phyloP scores from a whole-genome alignment of 73 alveolate species.

The Stentor coeruleus region DNA sequence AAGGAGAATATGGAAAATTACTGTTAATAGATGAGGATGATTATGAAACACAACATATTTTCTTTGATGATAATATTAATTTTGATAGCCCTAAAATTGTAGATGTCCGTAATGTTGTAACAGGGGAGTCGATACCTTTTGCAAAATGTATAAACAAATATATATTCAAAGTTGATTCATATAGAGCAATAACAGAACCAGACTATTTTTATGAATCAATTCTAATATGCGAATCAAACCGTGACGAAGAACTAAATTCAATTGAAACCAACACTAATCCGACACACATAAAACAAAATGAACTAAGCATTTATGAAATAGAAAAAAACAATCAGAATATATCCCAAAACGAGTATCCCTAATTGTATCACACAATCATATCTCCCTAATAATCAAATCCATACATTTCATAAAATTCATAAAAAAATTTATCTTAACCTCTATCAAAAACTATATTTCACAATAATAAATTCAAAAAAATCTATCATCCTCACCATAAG shows the following conservation, averaged over 20 bases:
- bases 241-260: no score
- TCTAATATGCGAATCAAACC: constrained; percentile 75
- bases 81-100: constrained; percentile 53
- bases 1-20: constrained; percentile 63
- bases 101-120: constrained; percentile 83
- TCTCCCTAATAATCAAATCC: no score
- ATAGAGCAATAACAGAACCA: constrained; percentile 88
- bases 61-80: constrained; percentile 94
- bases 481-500: no score
- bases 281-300: no score
- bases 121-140: constrained; percentile 68
- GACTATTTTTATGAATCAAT: constrained; percentile 85
- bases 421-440: no score
- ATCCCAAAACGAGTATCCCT: no score
- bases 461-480: no score
- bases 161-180: constrained; percentile 82
- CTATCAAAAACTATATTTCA: no score
- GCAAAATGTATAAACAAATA: constrained; percentile 70
- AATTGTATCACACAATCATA: no score
- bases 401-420: no score
- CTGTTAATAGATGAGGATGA: constrained; percentile 83
- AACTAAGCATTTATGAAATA: no score
- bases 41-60: constrained; percentile 78
- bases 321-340: no score
- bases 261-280: constrained; percentile 74